Evolutionary conservation across 768 basidiomycete genomes (phyloP).

Genomic region (Lanmaoa rubissima): DNA sequence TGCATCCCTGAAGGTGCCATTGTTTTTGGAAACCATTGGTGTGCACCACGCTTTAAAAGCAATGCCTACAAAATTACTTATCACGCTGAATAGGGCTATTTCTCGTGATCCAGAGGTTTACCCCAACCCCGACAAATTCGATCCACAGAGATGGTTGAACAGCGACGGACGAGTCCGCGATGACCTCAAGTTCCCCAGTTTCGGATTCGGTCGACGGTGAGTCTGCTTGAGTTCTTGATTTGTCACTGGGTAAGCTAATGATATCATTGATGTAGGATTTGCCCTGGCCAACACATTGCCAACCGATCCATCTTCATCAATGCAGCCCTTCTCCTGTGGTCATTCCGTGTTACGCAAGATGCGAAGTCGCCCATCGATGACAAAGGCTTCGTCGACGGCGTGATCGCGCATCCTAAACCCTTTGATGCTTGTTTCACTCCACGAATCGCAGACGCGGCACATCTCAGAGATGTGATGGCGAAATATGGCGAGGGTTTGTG

Average conservation of each 20-base stretch:
- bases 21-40: slow-evolving; percentile 40
- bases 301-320: slow-evolving; percentile 65
- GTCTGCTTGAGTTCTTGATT: not conserved
- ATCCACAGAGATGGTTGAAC: slow-evolving; percentile 56
- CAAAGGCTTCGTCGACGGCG: slow-evolving; percentile 59
- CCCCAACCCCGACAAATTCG: slow-evolving; percentile 56
- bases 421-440: slow-evolving; percentile 60
- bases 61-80: not conserved
- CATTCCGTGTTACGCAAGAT: slow-evolving; percentile 56
- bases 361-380: slow-evolving; percentile 56
- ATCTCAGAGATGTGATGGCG: slow-evolving; percentile 27
- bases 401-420: slow-evolving; percentile 61
- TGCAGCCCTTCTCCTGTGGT: slow-evolving; percentile 61
- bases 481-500: slow-evolving; percentile 23
- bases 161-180: slow-evolving; percentile 42
- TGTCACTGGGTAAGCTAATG: not conserved
- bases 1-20: slow-evolving; percentile 38
- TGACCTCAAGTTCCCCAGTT: slow-evolving; percentile 51
- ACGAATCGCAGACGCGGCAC: slow-evolving; percentile 29
- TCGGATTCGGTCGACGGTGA: slow-evolving; percentile 53
- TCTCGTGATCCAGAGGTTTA: slow-evolving; percentile 57
- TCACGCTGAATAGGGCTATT: slow-evolving; percentile 40
- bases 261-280: slow-evolving; percentile 42
- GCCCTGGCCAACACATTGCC: slow-evolving; percentile 63
- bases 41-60: not conserved